Evolutionary conservation across 2,329 filamentous ascomycete species (phyloP), one percentile per base, ranked within the genome.

Genomic region (Colletotrichum acutatum): DNA sequence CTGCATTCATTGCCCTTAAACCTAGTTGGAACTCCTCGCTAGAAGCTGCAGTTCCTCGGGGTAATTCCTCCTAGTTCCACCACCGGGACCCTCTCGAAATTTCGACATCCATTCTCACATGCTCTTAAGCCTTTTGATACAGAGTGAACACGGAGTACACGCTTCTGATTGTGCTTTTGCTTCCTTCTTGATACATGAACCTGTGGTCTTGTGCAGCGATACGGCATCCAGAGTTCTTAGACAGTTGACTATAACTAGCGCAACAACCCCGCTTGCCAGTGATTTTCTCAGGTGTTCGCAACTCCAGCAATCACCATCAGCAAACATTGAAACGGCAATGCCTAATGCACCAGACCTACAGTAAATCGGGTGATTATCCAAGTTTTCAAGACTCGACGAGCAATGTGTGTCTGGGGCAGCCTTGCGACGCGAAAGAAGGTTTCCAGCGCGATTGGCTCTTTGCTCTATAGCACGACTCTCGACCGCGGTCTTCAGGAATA

Each of bases 401-500:
- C 37, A 6, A 42, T 19, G 37, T 19, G 37, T 7, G 16, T 19
- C 37, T 19, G 6, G 6, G 6, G 16, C 37, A 19, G 16, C 16
- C 37, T 42, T 42, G 37, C 6, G 1, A 19, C 37, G 6, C 37
- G 16, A 22, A n/a, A 22, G 8, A 2, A 11, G 19, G 7, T n/a
- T 6, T 22, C 19, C 7, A 4, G 4, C 19, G 8, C 42, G 19
- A 7, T 49, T 7, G 2, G 3, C 1, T 4, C 19, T 49, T 0
- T 8, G 5, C 19, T n/a, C 7, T 49, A 49, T 49, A n/a, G 6
- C 0, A 3, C 3, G 1, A 2, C 4, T 12, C 2, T 0, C 9
- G 4, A 28, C 6, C 2, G 0, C 0, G 1, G 0, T 3, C 2
- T 0, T 2, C 9, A 5, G 1, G 2, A 14, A n/a, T 1, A 49